phyloP scores from a whole-genome alignment of 2,329 filamentous ascomycete genomes.

The Phyllosticta paracitricarpa region DNA sequence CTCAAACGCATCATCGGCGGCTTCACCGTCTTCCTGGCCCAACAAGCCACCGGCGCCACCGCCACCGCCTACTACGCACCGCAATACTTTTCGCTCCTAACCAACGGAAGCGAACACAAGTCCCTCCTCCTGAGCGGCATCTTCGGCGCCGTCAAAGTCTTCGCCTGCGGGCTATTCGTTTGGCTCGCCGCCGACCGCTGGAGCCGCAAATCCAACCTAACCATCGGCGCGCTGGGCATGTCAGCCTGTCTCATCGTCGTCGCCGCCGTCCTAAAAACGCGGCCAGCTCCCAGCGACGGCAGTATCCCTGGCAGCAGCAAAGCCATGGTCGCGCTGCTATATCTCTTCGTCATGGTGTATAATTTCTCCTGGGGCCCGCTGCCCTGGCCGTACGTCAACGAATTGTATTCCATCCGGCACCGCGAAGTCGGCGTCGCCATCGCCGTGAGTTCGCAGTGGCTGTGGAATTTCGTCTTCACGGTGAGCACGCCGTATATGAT shows the following conservation, averaged over 20 bases:
- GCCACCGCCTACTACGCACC: conserved; percentile 47
- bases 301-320: conserved; percentile 31
- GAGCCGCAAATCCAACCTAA: conserved; percentile 31
- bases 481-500: conserved; percentile 44
- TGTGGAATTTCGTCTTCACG: conserved; percentile 42
- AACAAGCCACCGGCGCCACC: conserved; percentile 45
- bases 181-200: conserved; percentile 43
- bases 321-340: conserved; percentile 44
- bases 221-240: conserved; percentile 24
- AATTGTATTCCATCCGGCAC: conserved; percentile 44
- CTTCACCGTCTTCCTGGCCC: conserved; percentile 40
- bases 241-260: conserved; percentile 25
- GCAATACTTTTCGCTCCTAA: conserved; percentile 44
- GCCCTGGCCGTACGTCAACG: conserved; percentile 42
- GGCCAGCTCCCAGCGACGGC: conserved; percentile 16
- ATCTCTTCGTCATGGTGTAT: conserved; percentile 45
- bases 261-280: conserved; percentile 20
- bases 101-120: conserved; percentile 33
- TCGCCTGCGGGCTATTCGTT: conserved; percentile 43
- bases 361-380: conserved; percentile 45
- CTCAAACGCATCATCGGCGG: conserved; percentile 35
- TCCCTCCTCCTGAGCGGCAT: conserved; percentile 43
- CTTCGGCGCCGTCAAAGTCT: conserved; percentile 46
- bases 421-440: conserved; percentile 42
- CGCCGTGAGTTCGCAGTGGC: conserved; percentile 42